Evolutionary conservation across 768 basidiomycete genomes (phyloP), one percentile per base, ranked within the genome.

Genomic region (Rhizopogon rudus): DNA sequence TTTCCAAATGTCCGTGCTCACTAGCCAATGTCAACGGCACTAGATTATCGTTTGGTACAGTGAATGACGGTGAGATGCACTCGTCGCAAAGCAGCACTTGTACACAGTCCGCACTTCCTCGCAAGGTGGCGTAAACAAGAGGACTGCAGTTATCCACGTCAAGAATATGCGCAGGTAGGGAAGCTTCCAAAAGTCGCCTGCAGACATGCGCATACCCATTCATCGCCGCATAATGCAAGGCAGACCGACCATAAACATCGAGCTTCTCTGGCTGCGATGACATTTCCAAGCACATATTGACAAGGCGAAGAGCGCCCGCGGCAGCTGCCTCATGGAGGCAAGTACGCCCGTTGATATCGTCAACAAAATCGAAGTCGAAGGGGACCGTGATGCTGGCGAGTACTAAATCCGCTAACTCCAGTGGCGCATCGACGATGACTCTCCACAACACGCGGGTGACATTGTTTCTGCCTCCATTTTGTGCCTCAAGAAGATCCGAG

Each of bases 381-480:
- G 87, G 84, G 13, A 72, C 74, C 25, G 77, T 75, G 17, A 88
- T 71, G 14, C 87, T 82, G 33, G 83, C 73, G 29, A 94, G 73
- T 44, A 93, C 88, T 49, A 92, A 73, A 63, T 92, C 86, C 17
- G 81, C 86, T 42, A 91, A 74, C n/a, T 81, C 80, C 2, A 76
- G 69, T 44, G 87, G 84, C 8, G 93, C 91, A 58, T 91, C 88
- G 50, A 93, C 83, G 56, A 90, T 83, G 13, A 91, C 86, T 65
- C 92, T 89, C 97, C 97, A 99, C 16, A 98, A 75, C 35, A 98
- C 92, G n/a, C 97, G 84, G 35, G 90, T 87, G 29, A 97, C 81
- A 60, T 91, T 86, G 25, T 75, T 77, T 62, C 78, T 82, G 10
- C 84, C 78, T 54, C 80, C 82, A 57, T 74, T 71, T 66, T 84